Conservation (phyloP, 1,284 basidiomycete genomes). For the Psilocybe mexicana region DNA sequence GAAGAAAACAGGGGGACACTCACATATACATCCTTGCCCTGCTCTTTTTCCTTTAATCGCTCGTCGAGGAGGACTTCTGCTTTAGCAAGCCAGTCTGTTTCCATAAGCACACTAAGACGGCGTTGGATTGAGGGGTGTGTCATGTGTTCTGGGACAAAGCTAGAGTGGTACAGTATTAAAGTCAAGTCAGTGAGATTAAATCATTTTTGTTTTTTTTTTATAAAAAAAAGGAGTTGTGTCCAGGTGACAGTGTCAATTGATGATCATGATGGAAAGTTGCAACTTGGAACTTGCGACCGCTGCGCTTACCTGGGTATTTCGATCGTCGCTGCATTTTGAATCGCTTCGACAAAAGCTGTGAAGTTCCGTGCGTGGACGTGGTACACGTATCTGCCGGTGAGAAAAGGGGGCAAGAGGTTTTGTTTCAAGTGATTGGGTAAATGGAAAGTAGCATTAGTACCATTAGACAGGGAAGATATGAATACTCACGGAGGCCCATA, state of each 20-base stretch:
- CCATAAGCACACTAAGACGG: constrained; percentile 23
- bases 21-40: constrained; percentile 18
- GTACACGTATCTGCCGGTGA: constrained; percentile 23
- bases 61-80: constrained; percentile 19
- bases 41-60: constrained; percentile 13
- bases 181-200: no score
- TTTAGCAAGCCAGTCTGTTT: constrained; percentile 24
- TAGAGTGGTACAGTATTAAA: constrained; percentile 9
- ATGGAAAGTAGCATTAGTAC: not conserved
- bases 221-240: no score
- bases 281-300: no score
- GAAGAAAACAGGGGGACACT: not conserved
- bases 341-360: constrained; percentile 23
- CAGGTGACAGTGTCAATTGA: no score
- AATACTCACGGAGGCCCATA: constrained; percentile 25
- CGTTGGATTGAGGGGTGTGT: constrained; percentile 20
- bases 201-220: no score
- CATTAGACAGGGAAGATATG: not conserved
- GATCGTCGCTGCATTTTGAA: constrained; percentile 20
- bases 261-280: no score
- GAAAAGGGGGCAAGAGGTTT: not conserved
- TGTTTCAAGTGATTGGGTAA: no score
- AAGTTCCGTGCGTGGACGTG: constrained; percentile 26
- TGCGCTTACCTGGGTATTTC: constrained; percentile 21
- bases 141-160: constrained; percentile 27